These are phyloP conservation scores for Aspergillus brunneoviolaceus DNA, from an alignment of 2,329 filamentous ascomycete genomes.

Conservation along the genomic window DNA sequence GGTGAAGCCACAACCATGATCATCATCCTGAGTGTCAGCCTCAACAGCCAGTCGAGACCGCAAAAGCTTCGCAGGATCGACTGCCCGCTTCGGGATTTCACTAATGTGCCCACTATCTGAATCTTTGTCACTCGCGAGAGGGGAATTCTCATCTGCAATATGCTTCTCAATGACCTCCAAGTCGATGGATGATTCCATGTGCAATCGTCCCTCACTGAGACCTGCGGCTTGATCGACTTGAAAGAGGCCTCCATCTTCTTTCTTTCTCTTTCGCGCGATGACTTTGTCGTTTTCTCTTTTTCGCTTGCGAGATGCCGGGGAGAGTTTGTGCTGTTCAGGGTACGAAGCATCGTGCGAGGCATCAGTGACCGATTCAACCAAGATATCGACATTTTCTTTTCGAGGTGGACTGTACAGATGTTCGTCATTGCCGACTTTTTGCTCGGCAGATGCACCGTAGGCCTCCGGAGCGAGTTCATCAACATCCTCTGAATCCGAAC, in stretches of 20 bases:
- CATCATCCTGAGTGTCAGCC: conserved; percentile 21
- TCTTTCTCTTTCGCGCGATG: conserved; percentile 72
- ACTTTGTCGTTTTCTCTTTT: conserved; percentile 71
- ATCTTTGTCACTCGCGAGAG: background rate
- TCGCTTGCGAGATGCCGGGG: conserved; percentile 63
- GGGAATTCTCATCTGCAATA: background rate
- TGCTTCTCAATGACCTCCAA: background rate
- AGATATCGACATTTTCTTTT: background rate
- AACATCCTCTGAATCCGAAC: conserved; percentile 52
- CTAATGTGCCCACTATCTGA: background rate
- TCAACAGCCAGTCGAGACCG: conserved; percentile 51
- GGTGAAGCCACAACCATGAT: conserved; percentile 8
- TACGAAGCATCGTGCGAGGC: conserved; percentile 27
- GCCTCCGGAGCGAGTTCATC: conserved; percentile 36
- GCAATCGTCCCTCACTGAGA: background rate
- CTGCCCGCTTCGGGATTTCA: background rate
- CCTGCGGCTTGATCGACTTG: conserved; percentile 49
- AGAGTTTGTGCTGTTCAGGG: conserved; percentile 49
- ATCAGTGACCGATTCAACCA: conserved; percentile 6
- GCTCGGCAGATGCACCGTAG: conserved; percentile 20
- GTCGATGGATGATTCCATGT: background rate
- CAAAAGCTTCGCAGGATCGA: background rate
- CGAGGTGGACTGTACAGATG: background rate
- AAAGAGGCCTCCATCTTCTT: conserved; percentile 80
- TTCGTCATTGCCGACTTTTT: conserved; percentile 13